phyloP scores from a whole-genome alignment of 1,284 basidiomycete genomes.

The Leccinum insolens region DNA sequence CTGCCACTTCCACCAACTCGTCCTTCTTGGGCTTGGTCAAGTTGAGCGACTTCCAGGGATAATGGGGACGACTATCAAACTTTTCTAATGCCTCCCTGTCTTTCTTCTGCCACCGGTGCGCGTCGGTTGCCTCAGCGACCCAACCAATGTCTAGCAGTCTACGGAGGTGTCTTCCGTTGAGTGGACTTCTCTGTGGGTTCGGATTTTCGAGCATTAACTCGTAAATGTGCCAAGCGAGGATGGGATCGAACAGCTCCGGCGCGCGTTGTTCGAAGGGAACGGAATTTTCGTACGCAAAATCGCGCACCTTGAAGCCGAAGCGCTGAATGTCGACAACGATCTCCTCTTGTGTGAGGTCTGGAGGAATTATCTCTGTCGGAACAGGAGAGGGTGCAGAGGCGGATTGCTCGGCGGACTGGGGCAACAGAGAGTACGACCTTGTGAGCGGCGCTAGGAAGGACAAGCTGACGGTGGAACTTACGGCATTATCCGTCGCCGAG shows the following conservation, averaged over 20 bases:
- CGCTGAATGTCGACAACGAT: slow-evolving; percentile 35
- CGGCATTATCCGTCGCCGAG: slow-evolving; percentile 26
- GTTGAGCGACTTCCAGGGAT: slow-evolving; percentile 32
- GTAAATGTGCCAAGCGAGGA: slow-evolving; percentile 36
- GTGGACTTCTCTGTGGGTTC: slow-evolving; percentile 33
- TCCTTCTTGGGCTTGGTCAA: slow-evolving; percentile 31
- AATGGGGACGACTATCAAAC: slow-evolving; percentile 37
- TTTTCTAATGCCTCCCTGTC: slow-evolving; percentile 45
- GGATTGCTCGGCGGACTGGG: slow-evolving; percentile 18
- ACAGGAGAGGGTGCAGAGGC: slow-evolving; percentile 38
- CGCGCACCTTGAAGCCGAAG: slow-evolving; percentile 52
- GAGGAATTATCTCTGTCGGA: slow-evolving; percentile 42
- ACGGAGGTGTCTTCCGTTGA: slow-evolving; percentile 48
- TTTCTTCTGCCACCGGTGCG: slow-evolving; percentile 40
- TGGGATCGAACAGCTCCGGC: slow-evolving; percentile 46
- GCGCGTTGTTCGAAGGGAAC: slow-evolving; percentile 20
- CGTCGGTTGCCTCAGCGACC: slow-evolving; percentile 45
- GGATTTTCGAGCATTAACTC: slow-evolving; percentile 33
- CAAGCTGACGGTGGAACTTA: slow-evolving; percentile 17
- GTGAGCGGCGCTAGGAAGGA: slow-evolving; percentile 3
- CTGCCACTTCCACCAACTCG: slow-evolving; percentile 31
- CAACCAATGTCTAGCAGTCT: slow-evolving; percentile 51
- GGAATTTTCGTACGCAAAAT: slow-evolving; percentile 44
- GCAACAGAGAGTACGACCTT: not conserved
- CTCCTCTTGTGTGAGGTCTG: slow-evolving; percentile 38